These are phyloP conservation scores for Emergomyces africanus DNA, from an alignment of 2,329 filamentous ascomycete species.

Conservation along the genomic window DNA sequence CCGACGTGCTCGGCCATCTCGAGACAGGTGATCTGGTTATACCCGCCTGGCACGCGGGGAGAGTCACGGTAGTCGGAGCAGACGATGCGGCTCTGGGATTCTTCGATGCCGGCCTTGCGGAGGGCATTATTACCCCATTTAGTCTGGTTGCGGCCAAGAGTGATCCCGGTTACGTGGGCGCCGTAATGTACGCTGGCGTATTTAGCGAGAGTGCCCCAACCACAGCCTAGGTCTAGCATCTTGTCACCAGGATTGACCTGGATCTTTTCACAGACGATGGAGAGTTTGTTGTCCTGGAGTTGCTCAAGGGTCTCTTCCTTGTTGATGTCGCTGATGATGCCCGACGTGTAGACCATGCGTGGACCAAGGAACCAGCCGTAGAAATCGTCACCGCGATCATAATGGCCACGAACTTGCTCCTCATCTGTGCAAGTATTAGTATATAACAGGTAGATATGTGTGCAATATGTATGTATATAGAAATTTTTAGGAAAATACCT, in stretches of 20 bases:
- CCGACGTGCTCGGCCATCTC: constrained; percentile 99
- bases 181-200: constrained; percentile 91
- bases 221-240: constrained; percentile 90
- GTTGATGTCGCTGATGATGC: constrained; percentile 78
- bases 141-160: constrained; percentile 90
- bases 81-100: constrained; percentile 80
- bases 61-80: constrained; percentile 98
- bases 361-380: constrained; percentile 98
- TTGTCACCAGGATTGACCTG: constrained; percentile 65
- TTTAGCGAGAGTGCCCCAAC: constrained; percentile 91
- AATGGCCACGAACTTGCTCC: constrained; percentile 95
- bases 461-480: neutral
- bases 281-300: constrained; percentile 95
- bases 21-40: constrained; percentile 92
- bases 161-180: constrained; percentile 74
- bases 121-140: constrained; percentile 91
- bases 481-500: constrained; percentile 38
- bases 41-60: constrained; percentile 61
- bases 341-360: constrained; percentile 97
- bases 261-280: constrained; percentile 93
- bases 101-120: constrained; percentile 64
- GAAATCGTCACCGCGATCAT: constrained; percentile 96
- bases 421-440: constrained; percentile 52
- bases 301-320: constrained; percentile 85
- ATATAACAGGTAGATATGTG: neutral